Evolutionary conservation across 2,329 filamentous ascomycete species (phyloP), one percentile per base, ranked within the genome.

Genomic region (Neofusicoccum sp.): DNA sequence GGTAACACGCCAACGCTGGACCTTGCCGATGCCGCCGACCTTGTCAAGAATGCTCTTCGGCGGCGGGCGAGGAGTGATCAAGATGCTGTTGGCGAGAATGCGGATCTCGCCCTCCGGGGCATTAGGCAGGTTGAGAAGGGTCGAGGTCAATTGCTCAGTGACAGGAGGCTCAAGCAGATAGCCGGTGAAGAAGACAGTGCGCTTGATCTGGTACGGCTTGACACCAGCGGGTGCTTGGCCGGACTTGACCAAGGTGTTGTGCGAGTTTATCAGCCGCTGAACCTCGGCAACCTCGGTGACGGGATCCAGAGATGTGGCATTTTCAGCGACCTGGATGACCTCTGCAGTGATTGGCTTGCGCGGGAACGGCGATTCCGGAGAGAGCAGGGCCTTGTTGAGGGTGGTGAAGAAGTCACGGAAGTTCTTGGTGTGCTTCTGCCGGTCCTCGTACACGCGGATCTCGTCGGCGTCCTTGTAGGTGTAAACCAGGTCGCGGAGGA

Each of bases 141-240:
- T 40, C 20, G 36, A 5, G 60, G 90, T 83, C 38, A 98, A 80
- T 60, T 84, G 86, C 69, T 89, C 84, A 2, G 88, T 88, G 72
- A 95, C 90, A 28, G 84, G 80, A 49, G 86, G 80, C 41, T 82
- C 82, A 65, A 99, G 88, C 75, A 96, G 85, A 75, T 99, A 98
- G 53, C 91, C 91, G 1, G 95, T 97, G 76, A 93, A 97, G 75
- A 92, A 91, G 53, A 96, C 88, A 1, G 87, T 91, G 71, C 93
- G 93, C 74, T 90, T 91, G 72, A 99, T 91, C 66, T 85, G 82
- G 63, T 95, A 77, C 1, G 78, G 81, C 47, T 77, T 75, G 34
- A 78, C 75, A 48, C 75, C 75, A 8, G 72, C 71, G 1, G 80
- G 79, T 41, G 78, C 79, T 8, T 73, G 78, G 61, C 71, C 75